Evolutionary conservation across 768 basidiomycete species (phyloP).

Genomic region (Rossbeevera mucosa): DNA sequence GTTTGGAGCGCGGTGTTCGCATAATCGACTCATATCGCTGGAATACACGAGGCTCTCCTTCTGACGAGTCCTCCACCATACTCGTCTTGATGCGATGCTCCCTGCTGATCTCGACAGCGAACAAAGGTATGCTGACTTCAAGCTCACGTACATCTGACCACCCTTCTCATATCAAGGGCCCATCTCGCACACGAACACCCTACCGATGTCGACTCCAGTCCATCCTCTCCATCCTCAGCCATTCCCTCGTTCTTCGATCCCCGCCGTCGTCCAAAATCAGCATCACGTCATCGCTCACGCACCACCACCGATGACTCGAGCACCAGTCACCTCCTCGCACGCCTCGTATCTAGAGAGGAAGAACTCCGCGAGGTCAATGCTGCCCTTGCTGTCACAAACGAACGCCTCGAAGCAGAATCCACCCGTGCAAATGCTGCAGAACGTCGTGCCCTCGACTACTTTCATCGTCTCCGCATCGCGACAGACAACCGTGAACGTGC

Average conservation of each 20-base stretch:
- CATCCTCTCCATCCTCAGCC: constrained; percentile 26
- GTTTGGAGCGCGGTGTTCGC: constrained; percentile 14
- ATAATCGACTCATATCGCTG: constrained; percentile 16
- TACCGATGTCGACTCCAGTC: constrained; percentile 27
- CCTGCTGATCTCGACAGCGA: constrained; percentile 28
- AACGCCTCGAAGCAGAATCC: constrained; percentile 40
- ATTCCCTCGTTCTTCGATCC: constrained; percentile 15
- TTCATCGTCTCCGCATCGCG: constrained; percentile 36
- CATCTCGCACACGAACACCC: constrained; percentile 27
- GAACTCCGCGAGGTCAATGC: constrained; percentile 31
- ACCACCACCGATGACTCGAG: constrained; percentile 26
- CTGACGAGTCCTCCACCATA: constrained; percentile 2
- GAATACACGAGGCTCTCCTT: constrained; percentile 24
- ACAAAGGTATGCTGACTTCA: no score
- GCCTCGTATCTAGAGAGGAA: constrained; percentile 27
- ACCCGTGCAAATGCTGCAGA: constrained; percentile 43
- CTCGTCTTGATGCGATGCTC: constrained; percentile 22
- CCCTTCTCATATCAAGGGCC: constrained; percentile 11
- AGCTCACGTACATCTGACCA: not conserved
- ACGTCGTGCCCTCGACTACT: constrained; percentile 43
- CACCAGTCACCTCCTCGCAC: constrained; percentile 29
- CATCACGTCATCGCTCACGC: constrained; percentile 25
- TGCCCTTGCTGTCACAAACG: constrained; percentile 20
- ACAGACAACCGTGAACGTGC: constrained; percentile 37
- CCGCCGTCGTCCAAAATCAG: constrained; percentile 24